Conservation (phyloP, 2,329 filamentous ascomycete species). For the Rosellinia necatrix region DNA sequence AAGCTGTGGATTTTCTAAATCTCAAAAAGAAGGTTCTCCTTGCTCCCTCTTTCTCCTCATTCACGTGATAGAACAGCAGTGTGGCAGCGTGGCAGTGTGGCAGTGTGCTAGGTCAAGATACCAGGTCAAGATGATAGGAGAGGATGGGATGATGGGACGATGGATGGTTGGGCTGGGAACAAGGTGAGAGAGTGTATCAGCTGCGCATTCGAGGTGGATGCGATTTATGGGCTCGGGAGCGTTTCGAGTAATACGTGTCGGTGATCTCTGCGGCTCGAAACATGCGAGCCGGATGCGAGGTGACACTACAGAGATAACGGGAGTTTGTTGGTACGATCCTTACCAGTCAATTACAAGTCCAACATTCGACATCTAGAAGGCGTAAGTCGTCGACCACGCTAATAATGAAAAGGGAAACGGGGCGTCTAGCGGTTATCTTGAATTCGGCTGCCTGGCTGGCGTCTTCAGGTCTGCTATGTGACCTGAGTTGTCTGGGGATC, state of each 20-base stretch:
- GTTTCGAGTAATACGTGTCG: conserved; percentile 17
- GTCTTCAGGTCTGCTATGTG: too few species aligned
- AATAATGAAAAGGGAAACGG: too few species aligned
- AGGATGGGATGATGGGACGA: conserved; percentile 3
- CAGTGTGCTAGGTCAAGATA: too few species aligned
- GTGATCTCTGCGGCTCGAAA: conserved; percentile 7
- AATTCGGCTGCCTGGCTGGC: too few species aligned
- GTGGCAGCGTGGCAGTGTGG: too few species aligned
- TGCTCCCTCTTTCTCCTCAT: too few species aligned
- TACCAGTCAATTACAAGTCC: neutral
- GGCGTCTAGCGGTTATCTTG: too few species aligned
- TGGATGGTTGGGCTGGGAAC: neutral
- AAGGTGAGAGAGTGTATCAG: conserved; percentile 11
- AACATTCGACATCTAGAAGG: too few species aligned
- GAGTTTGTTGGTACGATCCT: neutral
- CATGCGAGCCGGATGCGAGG: neutral
- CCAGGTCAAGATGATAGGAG: too few species aligned
- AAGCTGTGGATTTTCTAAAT: neutral
- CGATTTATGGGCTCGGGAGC: conserved; percentile 7
- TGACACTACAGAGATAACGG: neutral
- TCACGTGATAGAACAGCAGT: too few species aligned
- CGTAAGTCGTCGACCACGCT: too few species aligned
- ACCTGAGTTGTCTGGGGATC: too few species aligned
- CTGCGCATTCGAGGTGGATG: conserved; percentile 16
- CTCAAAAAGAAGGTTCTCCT: neutral